Conservation (phyloP, 805 yeast genomes). For the Myxozyma lipomycoides region DNA sequence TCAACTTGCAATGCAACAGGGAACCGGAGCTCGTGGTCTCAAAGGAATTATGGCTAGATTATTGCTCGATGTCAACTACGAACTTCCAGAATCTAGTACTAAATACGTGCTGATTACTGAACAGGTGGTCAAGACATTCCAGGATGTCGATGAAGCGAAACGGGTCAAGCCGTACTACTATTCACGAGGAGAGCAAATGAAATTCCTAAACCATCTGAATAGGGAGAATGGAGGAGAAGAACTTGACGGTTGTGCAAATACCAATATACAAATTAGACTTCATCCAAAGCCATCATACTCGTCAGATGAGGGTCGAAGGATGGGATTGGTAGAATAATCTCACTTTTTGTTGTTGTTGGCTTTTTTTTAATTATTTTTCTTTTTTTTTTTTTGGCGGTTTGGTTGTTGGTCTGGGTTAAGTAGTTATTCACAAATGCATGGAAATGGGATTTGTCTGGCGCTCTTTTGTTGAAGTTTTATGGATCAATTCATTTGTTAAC, state of each 20-base stretch:
- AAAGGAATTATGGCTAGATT: conserved; percentile 47
- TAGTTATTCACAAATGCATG: neutral
- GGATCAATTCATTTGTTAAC: neutral
- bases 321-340: neutral
- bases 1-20: conserved; percentile 46
- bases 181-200: conserved; percentile 20
- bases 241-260: too few relatives aligned
- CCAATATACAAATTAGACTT: too few relatives aligned
- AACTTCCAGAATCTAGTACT: conserved; percentile 56
- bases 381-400: neutral
- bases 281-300: too few relatives aligned
- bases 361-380: neutral
- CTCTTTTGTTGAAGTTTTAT: neutral
- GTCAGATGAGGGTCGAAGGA: neutral
- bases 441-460: neutral
- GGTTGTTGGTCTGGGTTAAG: neutral
- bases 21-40: conserved; percentile 61
- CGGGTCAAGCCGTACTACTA: conserved; percentile 27
- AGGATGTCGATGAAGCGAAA: conserved; percentile 8
- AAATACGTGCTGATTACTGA: conserved; percentile 48
- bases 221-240: conserved; percentile 10
- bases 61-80: conserved; percentile 43
- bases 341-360: neutral
- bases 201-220: conserved; percentile 15
- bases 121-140: conserved; percentile 35